Percentiles rank a stretch among this genome's conserved stretches.
phyloP scores from a whole-genome alignment of 208 protist species.

The Novymonas esmeraldas region DNA sequence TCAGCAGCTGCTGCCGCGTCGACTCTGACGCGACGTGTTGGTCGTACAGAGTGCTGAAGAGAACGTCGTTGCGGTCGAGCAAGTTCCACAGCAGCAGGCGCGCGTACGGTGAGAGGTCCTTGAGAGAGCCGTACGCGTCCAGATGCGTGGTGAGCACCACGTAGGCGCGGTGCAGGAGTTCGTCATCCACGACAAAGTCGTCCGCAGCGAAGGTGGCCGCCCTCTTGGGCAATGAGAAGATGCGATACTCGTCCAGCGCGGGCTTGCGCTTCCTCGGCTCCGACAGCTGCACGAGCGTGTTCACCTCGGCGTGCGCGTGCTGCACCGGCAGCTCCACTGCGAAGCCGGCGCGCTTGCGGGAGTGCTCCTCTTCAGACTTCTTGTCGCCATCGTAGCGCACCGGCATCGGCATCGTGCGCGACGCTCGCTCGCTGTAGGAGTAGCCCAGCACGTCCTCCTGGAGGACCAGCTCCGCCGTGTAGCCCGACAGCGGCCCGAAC shows the following conservation, averaged over 20 bases:
- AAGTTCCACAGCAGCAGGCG: constrained; percentile 75
- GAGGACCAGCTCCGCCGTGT: constrained; percentile 40
- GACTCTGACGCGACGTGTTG: constrained; percentile 23
- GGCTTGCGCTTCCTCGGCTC: constrained; percentile 75
- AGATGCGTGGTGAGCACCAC: constrained; percentile 68
- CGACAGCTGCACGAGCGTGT: constrained; percentile 77
- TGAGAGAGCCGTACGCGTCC: constrained; percentile 71
- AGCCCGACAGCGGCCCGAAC: constrained; percentile 30
- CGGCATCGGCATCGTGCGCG: constrained; percentile 41
- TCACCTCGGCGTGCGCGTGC: constrained; percentile 70
- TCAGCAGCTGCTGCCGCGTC: constrained; percentile 30
- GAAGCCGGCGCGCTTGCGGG: constrained; percentile 52
- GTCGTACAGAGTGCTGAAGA: constrained; percentile 54
- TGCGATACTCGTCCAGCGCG: constrained; percentile 80
- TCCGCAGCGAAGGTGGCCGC: constrained; percentile 70
- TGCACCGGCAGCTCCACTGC: constrained; percentile 55
- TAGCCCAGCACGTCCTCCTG: constrained; percentile 57
- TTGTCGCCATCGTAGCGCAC: constrained; percentile 78
- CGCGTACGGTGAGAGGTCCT: constrained; percentile 67
- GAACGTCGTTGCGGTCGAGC: constrained; percentile 62
- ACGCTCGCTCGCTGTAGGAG: constrained; percentile 68
- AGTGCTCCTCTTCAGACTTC: constrained; percentile 59
- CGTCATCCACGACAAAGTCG: constrained; percentile 88
- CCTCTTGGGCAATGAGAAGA: constrained; percentile 88
- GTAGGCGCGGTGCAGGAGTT: constrained; percentile 72